Evolutionary conservation across 75 land plant species (phyloP), one percentile per base, ranked within the genome.

Genomic region (Selaginella tamariscina): DNA sequence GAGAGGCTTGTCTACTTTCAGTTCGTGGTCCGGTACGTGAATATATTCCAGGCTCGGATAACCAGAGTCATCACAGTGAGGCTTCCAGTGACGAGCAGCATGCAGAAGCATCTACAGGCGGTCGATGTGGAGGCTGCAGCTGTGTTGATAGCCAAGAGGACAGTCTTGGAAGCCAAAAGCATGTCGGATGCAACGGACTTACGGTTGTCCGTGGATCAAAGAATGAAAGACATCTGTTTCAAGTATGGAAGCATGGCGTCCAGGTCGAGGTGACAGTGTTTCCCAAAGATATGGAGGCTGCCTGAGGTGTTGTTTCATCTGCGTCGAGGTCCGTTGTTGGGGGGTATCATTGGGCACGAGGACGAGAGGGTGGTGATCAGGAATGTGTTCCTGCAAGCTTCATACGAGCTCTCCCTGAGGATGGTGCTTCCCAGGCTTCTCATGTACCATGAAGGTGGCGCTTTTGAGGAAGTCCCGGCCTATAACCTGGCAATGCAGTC

Each of bases 401-500:
- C 92, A 2, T 95, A 85, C 81, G 99, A 95, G 76, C 70, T 95
- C 55, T 82, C 97, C 0, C 82, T 88, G n/a, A 86, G 99, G 11
- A 95, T 95, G 97, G 32, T 95, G 68, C 88, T 85, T 27, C 99
- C 99, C 60, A 81, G 99, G n/a, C 81, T 90, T 67, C 80, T 91
- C 26, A 91, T 95, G 99, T 88, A 88, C 70, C 79, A 82, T 22
- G 92, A 91, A 75, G 89, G 83, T 27, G 99, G 97, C 27, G 82
- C 87, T 28, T 95, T 95, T 80, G 99, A 95, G 67, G 99, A 91
- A 69, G 65, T 90, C 21, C 96, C 96, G 69, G 97, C 99, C 32
- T 84, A 91, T 84, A 91, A 95, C 56, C 82, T 95, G 56, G 87
- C 84, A 18, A 88, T 95, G 99, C 99, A 95, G 72, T 88, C 97